phyloP scores from a whole-genome alignment of 2,329 filamentous ascomycete species.

The Diaporthe citrichinensis region DNA sequence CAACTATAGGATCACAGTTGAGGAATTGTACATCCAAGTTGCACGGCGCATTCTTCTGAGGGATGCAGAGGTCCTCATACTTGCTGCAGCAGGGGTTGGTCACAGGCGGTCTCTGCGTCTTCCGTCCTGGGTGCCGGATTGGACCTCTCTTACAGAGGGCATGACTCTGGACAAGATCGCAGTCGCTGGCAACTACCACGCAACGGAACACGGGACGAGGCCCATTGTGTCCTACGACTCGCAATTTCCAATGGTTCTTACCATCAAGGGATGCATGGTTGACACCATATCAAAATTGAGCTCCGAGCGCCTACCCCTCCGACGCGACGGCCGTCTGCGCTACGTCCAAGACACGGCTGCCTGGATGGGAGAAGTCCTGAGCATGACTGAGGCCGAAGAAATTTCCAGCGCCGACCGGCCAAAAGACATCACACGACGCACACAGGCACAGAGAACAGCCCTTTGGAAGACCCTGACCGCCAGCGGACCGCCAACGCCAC shows the following conservation, averaged over 20 bases:
- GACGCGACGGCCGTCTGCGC: neutral
- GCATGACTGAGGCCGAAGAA: neutral
- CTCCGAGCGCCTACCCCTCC: neutral
- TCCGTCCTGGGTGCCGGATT: constrained; percentile 1
- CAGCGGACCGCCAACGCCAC: neutral
- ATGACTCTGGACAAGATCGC: neutral
- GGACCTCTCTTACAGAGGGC: neutral
- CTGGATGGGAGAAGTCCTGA: neutral
- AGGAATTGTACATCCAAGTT: neutral
- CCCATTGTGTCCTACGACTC: neutral
- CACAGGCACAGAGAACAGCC: neutral
- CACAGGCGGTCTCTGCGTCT: neutral
- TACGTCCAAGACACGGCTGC: neutral
- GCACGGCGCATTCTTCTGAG: neutral
- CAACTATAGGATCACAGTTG: neutral
- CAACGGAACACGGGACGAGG: neutral
- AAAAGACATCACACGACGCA: neutral
- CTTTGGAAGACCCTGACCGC: constrained; percentile 7
- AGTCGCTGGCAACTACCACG: neutral
- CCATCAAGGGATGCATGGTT: neutral
- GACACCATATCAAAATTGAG: neutral
- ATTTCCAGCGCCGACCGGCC: neutral
- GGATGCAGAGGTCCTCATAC: neutral
- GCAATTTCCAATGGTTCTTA: neutral
- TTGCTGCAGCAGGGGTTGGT: neutral